Conservation (phyloP, 768 basidiomycete species). For the Peribolospora baueri region DNA sequence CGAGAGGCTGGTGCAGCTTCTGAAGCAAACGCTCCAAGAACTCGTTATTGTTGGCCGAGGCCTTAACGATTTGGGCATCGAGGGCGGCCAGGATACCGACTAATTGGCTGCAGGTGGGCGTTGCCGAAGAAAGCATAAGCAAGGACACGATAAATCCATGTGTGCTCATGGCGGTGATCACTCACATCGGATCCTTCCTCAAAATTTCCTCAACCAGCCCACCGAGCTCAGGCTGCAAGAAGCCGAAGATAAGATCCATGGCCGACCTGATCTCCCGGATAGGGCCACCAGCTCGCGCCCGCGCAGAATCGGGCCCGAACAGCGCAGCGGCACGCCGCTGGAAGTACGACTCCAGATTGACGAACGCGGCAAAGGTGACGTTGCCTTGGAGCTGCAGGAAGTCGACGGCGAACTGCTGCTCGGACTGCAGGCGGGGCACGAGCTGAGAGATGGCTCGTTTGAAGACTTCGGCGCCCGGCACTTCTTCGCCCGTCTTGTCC, state of each 20-base stretch:
- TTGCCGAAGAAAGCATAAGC: neutral
- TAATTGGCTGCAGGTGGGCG: constrained; percentile 36
- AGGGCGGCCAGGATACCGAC: constrained; percentile 55
- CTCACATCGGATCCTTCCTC: constrained; percentile 50
- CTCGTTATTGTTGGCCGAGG: constrained; percentile 50
- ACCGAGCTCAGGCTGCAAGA: constrained; percentile 58
- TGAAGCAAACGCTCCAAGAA: constrained; percentile 50
- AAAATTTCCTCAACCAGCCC: constrained; percentile 60
- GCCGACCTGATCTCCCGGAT: constrained; percentile 38
- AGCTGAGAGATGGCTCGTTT: constrained; percentile 50
- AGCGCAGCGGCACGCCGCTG: constrained; percentile 57
- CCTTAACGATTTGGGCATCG: constrained; percentile 51
- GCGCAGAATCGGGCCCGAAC: constrained; percentile 11
- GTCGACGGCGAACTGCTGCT: constrained; percentile 69
- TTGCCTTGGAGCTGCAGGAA: constrained; percentile 47
- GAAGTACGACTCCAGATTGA: constrained; percentile 82
- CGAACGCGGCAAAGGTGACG: constrained; percentile 85
- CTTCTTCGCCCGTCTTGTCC: constrained; percentile 32
- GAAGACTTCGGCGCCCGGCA: constrained; percentile 54
- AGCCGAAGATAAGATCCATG: constrained; percentile 88
- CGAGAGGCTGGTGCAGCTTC: constrained; percentile 41
- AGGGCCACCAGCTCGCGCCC: constrained; percentile 28
- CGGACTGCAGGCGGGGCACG: constrained; percentile 45
- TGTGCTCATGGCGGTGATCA: constrained; percentile 6
- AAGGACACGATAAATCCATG: neutral